Conservation (phyloP, 2,329 filamentous ascomycete species). For the Ophidiomyces ophidiicola region DNA sequence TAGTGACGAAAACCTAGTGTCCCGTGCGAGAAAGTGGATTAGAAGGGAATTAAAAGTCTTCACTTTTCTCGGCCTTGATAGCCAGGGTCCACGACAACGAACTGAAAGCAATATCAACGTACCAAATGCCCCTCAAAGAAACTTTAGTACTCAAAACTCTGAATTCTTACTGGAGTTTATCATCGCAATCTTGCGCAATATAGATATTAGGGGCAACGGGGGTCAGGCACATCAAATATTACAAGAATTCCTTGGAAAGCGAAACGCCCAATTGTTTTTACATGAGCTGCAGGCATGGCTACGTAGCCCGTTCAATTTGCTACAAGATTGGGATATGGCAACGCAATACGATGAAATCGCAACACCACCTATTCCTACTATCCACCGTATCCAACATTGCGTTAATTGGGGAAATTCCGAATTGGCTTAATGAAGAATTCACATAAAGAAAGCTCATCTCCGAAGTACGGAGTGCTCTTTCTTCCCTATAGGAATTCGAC, state of each 20-base stretch:
- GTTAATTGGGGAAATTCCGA: background rate
- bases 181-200: conserved; percentile 66
- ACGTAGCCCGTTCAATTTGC: conserved; percentile 59
- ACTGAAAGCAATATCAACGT: conserved; percentile 15
- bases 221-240: conserved; percentile 72
- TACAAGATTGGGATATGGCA: conserved; percentile 67
- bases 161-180: conserved; percentile 83
- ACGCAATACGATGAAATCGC: conserved; percentile 53
- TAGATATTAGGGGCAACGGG: conserved; percentile 66
- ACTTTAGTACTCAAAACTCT: conserved; percentile 51
- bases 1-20: conserved; percentile 54
- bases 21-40: conserved; percentile 68
- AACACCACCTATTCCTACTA: background rate
- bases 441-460: no score
- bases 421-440: no score
- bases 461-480: no score
- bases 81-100: conserved; percentile 15
- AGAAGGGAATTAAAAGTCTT: conserved; percentile 77
- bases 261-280: conserved; percentile 61
- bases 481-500: no score
- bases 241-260: conserved; percentile 62
- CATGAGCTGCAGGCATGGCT: conserved; percentile 79
- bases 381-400: background rate
- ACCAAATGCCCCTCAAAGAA: conserved; percentile 14
- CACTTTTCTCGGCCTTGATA: conserved; percentile 38